Base-by-base conservation (phyloP, 495 filamentous ascomycete genomes). In the Aspergillus wentii region DNA sequence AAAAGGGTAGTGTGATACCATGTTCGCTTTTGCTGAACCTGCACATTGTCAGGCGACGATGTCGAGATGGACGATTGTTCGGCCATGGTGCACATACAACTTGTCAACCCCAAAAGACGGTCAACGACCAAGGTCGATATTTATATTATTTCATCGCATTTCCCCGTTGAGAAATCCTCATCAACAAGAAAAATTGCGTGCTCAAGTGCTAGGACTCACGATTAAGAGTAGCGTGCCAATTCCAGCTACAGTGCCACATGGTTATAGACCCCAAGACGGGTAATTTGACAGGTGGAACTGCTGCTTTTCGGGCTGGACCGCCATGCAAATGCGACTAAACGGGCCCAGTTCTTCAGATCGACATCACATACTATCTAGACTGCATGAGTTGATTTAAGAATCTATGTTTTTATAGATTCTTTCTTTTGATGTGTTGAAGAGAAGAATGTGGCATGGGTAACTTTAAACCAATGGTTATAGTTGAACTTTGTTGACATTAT, bases 1-100 rank as follows among this genome's bases (percentile, higher is more conserved):
- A 71, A 82, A 28, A 80, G 71, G 0, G 77, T 74, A 3, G 70
- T 71, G 26, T 72, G 69, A 54, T 80, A 74, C 79, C 78, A 83
- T 59, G 42, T 28, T 16, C 49, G 46, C 60, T 51, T 52, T 14
- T 36, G 39, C 5, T 27, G 33, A 3, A 13, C 15, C 1, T 43
- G n/a, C 8, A 17, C 33, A 25, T 43, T 22, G 16, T 47, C 34
- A 30, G 43, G n/a, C n/a, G n/a, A 38, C 10, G 43, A 35, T 16
- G 27, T 33, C 30, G 45, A 46, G 18, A 30, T 20, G 7, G 49
- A 33, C 5, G 33, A 33, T 38, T 46, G 28, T 21, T 52, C 34
- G 5, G 36, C 22, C 44, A 52, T 51, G n/a, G 18, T 40, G 29
- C 26, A 17, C 1, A 9, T 30, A 29, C 14, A 27, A 18, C 17